A percentile compares a stretch with the other conserved stretches of the same genome.
Evolutionary conservation across 139 green algal genomes (phyloP).

Genomic region (Microglena sp.): DNA sequence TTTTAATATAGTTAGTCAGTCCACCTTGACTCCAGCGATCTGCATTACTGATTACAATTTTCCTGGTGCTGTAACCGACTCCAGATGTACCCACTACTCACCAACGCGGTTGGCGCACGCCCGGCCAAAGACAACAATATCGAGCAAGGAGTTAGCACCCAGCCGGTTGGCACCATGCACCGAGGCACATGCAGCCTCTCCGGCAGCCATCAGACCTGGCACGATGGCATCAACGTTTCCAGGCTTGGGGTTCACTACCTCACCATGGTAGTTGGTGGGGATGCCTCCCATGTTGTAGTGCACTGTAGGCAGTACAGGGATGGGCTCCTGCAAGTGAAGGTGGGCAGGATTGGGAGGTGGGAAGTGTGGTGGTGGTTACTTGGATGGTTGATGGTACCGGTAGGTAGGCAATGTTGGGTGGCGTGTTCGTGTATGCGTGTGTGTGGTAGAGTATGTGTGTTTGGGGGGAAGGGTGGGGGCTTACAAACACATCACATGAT

Average conservation of each 20-base stretch:
- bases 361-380: no score
- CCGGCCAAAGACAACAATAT: slow-evolving; percentile 98
- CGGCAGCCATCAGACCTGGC: slow-evolving; percentile 87
- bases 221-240: slow-evolving; percentile 77
- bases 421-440: no score
- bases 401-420: background rate
- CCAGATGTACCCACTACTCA: no score
- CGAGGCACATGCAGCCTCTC: slow-evolving; percentile 85
- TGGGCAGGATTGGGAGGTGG: no score
- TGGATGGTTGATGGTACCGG: no score
- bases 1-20: no score
- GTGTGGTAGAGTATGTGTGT: no score
- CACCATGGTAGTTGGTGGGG: slow-evolving; percentile 91
- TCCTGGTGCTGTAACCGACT: no score
- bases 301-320: slow-evolving; percentile 94
- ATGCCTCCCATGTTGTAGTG: slow-evolving; percentile 99
- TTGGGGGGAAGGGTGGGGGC: no score
- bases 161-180: slow-evolving; percentile 98
- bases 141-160: slow-evolving; percentile 94
- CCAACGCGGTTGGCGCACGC: slow-evolving; percentile 79
- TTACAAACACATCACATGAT: no score
- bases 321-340: slow-evolving; percentile 78
- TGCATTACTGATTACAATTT: no score
- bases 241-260: slow-evolving; percentile 32
- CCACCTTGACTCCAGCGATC: no score